These are phyloP conservation scores for Nitzschia palea DNA, from an alignment of 108 stramenopile genomes.

Conservation along the genomic window DNA sequence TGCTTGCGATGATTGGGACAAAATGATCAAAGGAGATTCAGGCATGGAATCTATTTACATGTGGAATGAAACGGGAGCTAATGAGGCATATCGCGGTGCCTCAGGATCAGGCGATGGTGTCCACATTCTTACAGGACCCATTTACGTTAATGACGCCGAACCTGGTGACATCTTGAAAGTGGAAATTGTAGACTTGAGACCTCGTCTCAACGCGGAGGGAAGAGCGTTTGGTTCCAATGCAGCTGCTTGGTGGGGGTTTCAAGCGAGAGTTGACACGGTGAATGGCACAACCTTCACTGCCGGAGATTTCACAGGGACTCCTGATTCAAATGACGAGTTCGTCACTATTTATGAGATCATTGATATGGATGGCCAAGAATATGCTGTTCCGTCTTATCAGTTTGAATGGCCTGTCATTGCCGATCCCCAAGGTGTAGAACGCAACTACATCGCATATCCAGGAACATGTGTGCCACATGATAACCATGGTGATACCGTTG, in stretches of 20 bases:
- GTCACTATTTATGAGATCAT: constrained; percentile 37
- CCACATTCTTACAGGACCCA: constrained; percentile 39
- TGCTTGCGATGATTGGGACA: constrained; percentile 53
- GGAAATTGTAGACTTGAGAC: constrained; percentile 30
- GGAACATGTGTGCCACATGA: constrained; percentile 30
- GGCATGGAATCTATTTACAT: constrained; percentile 42
- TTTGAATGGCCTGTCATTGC: constrained; percentile 38
- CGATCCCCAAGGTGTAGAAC: constrained; percentile 29
- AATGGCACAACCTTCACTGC: constrained; percentile 32
- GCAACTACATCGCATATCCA: constrained; percentile 37
- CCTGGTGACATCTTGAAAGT: constrained; percentile 45
- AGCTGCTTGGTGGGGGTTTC: constrained; percentile 42
- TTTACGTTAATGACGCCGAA: constrained; percentile 37
- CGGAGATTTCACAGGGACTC: constrained; percentile 34
- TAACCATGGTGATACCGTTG: constrained; percentile 10
- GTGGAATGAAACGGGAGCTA: constrained; percentile 23
- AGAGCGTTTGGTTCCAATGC: constrained; percentile 36
- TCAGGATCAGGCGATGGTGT: constrained; percentile 29
- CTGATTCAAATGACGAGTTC: constrained; percentile 34
- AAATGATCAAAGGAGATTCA: constrained; percentile 45
- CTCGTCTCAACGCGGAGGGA: constrained; percentile 32
- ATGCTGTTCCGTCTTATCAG: constrained; percentile 43
- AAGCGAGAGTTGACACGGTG: constrained; percentile 32
- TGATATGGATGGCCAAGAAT: constrained; percentile 20
- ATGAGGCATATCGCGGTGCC: constrained; percentile 38